These are phyloP conservation scores for Solanum clarkiae DNA, from an alignment of 257 asterid species.

Conservation along the genomic window DNA sequence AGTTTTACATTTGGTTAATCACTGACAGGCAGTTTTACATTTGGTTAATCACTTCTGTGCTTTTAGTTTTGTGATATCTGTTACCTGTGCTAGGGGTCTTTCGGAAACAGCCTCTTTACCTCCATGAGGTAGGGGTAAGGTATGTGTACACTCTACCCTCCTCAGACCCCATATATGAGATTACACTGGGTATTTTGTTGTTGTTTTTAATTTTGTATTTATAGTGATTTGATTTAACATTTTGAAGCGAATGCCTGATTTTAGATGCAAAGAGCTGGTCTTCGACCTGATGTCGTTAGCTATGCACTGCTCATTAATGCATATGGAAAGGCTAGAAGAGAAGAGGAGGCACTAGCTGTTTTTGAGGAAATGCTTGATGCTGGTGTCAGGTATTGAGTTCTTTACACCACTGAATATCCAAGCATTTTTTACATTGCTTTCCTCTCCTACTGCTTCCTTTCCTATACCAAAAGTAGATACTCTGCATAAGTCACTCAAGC, in stretches of 20 bases:
- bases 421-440: neutral
- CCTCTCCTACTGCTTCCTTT: neutral
- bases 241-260: conserved; percentile 7
- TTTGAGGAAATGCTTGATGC: conserved; percentile 99
- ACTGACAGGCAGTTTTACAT: neutral
- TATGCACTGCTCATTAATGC: conserved; percentile 78
- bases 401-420: neutral
- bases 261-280: conserved; percentile 79
- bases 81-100: neutral
- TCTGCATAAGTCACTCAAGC: neutral
- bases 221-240: conserved; percentile 3
- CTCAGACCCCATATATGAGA: neutral
- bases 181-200: neutral
- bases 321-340: conserved; percentile 97
- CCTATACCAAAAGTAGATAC: neutral
- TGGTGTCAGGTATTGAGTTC: conserved; percentile 55
- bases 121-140: neutral
- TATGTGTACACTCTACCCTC: neutral
- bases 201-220: neutral
- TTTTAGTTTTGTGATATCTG: neutral
- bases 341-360: conserved; percentile 94
- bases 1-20: neutral
- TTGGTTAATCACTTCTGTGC: neutral
- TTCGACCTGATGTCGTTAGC: conserved; percentile 87
- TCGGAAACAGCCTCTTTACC: neutral